Percentiles rank a stretch among this genome's conserved stretches.
These are phyloP conservation scores for Kazachstania martiniae DNA, from an alignment of 805 yeast species.

Conservation along the genomic window DNA sequence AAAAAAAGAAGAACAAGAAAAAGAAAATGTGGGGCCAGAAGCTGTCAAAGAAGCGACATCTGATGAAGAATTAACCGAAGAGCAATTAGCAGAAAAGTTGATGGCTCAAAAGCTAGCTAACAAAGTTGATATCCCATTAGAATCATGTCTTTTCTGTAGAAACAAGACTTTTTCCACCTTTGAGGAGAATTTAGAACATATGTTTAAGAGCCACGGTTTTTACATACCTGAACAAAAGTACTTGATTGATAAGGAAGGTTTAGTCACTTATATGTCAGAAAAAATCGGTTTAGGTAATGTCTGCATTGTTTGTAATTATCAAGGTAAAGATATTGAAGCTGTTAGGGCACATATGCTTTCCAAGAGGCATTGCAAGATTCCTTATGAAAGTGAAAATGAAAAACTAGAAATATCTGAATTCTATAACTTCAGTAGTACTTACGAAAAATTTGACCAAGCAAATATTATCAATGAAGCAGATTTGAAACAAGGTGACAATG, in stretches of 20 bases:
- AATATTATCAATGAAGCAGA: constrained; percentile 20
- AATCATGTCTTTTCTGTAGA: constrained; percentile 45
- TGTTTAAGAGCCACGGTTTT: constrained; percentile 72
- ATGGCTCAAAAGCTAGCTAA: constrained; percentile 31
- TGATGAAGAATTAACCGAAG: constrained; percentile 28
- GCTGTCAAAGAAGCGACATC: constrained; percentile 12
- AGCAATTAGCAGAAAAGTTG: constrained; percentile 29
- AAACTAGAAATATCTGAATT: constrained; percentile 82
- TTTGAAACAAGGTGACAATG: constrained; percentile 17
- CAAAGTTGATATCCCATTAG: constrained; percentile 37
- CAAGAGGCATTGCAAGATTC: constrained; percentile 81
- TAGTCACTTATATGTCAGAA: constrained; percentile 71
- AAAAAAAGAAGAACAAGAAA: constrained; percentile 1
- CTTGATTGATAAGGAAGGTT: constrained; percentile 59
- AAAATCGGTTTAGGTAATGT: constrained; percentile 87
- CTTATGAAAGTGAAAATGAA: constrained; percentile 78
- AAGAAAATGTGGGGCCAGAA: constrained; percentile 4
- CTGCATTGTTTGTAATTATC: constrained; percentile 75
- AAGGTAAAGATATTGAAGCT: constrained; percentile 76
- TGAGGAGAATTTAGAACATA: constrained; percentile 47
- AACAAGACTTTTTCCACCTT: constrained; percentile 37
- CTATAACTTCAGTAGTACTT: constrained; percentile 78
- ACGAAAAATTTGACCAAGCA: constrained; percentile 27
- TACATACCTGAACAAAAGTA: constrained; percentile 78
- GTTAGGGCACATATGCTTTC: constrained; percentile 84